These are phyloP conservation scores for Cryptococcus deneoformans DNA, from an alignment of 1,284 basidiomycete species.

Conservation along the genomic window DNA sequence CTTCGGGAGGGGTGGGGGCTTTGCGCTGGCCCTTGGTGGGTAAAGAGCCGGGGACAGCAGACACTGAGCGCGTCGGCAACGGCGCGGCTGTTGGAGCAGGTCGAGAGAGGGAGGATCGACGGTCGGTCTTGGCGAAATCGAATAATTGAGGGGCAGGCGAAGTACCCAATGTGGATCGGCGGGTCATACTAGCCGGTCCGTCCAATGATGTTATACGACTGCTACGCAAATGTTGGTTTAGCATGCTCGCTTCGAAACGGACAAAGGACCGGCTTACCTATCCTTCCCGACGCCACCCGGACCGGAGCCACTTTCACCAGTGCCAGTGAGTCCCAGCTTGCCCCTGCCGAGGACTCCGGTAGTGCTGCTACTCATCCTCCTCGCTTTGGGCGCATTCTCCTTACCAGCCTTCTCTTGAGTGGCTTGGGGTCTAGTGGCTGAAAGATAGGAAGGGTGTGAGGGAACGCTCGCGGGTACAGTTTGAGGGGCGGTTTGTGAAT, in stretches of 20 bases:
- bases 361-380: constrained; percentile 44
- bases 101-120: constrained; percentile 17
- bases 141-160: constrained; percentile 39
- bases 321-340: constrained; percentile 40
- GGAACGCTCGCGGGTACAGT: constrained; percentile 37
- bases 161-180: constrained; percentile 24
- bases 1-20: constrained; percentile 14
- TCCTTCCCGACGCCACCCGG: constrained; percentile 24
- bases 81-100: constrained; percentile 1
- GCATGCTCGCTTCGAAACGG: background rate
- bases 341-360: constrained; percentile 45
- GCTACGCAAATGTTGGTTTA: background rate
- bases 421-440: constrained; percentile 30
- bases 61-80: constrained; percentile 8
- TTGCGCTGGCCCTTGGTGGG: constrained; percentile 18
- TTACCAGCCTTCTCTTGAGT: background rate
- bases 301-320: constrained; percentile 12
- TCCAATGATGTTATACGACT: constrained; percentile 25
- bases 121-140: constrained; percentile 46
- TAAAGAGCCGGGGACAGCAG: constrained; percentile 33
- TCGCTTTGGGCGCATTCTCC: constrained; percentile 20
- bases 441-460: constrained; percentile 28
- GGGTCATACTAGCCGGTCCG: constrained; percentile 24
- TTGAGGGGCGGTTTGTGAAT: constrained; percentile 4
- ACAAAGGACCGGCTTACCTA: constrained; percentile 21